These are phyloP conservation scores for Erigeron philadelphicus DNA, from an alignment of 140 eudicot species.

Conservation along the genomic window DNA sequence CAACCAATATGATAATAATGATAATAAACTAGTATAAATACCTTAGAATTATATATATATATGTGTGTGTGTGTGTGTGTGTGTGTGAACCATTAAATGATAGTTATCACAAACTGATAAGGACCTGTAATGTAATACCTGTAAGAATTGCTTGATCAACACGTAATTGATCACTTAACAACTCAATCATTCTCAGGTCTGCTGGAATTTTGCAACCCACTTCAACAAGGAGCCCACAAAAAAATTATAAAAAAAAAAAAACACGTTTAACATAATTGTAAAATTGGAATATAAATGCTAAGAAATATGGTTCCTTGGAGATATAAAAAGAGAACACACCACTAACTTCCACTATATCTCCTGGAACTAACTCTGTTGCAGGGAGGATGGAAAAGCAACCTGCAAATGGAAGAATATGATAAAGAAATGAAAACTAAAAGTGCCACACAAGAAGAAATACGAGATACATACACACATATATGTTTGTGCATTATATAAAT, in stretches of 20 bases:
- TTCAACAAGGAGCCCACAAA: constrained; percentile 26
- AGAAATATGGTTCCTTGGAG: constrained; percentile 3
- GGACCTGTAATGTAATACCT: constrained; percentile 38
- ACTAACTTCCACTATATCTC: constrained; percentile 93
- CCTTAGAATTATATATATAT: no score
- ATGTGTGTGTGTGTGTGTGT: no score
- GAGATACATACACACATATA: not conserved
- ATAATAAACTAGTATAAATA: not conserved
- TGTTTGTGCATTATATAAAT: constrained; percentile 7
- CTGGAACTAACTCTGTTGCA: constrained; percentile 94
- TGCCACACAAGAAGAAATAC: not conserved
- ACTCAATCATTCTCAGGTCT: constrained; percentile 89
- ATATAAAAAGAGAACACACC: constrained; percentile 44
- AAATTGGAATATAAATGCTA: not conserved
- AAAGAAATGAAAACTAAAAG: constrained; percentile 3
- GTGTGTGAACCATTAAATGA: not conserved
- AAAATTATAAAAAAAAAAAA: not conserved
- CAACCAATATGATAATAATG: not conserved
- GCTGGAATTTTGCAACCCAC: constrained; percentile 99
- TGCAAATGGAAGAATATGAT: constrained; percentile 31
- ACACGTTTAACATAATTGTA: not conserved
- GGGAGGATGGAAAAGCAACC: constrained; percentile 95
- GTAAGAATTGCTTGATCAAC: constrained; percentile 99
- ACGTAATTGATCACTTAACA: constrained; percentile 75
- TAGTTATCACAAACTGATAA: not conserved